Evolutionary conservation across 2,329 filamentous ascomycete species (phyloP).

Genomic region (Verticillium zaregamsianum): DNA sequence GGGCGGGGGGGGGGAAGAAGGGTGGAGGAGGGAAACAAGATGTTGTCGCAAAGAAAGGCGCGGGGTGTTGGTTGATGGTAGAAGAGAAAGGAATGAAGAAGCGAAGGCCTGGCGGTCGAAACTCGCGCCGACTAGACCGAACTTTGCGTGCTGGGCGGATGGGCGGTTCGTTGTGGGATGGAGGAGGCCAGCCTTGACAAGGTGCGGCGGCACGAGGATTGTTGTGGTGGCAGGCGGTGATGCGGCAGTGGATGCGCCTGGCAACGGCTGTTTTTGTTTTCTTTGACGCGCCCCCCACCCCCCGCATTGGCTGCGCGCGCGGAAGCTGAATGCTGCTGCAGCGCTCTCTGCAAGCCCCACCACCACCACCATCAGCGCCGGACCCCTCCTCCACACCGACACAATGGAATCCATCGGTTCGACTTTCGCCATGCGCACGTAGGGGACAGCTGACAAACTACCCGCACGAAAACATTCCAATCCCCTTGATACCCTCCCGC

Average conservation of each 20-base stretch:
- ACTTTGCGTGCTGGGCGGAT: neutral
- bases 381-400: conserved; percentile 2
- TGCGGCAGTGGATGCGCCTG: neutral
- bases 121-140: neutral
- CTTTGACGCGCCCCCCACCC: conserved; percentile 7
- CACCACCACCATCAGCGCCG: neutral
- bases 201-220: neutral
- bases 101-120: neutral
- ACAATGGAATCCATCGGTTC: conserved; percentile 1
- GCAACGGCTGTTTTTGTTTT: conserved; percentile 25
- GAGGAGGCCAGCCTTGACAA: neutral
- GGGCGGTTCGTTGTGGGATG: neutral
- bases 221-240: conserved; percentile 1
- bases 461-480: neutral
- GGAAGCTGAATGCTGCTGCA: neutral
- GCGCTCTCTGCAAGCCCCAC: neutral
- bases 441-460: neutral
- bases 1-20: conserved; percentile 7
- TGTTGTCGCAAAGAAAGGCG: conserved; percentile 1
- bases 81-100: conserved; percentile 4
- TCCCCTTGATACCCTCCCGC: neutral
- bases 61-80: conserved; percentile 3
- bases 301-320: neutral
- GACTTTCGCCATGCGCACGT: neutral
- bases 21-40: conserved; percentile 9